phyloP scores from a whole-genome alignment of 257 asterid genomes.

The Paulownia fortunei region DNA sequence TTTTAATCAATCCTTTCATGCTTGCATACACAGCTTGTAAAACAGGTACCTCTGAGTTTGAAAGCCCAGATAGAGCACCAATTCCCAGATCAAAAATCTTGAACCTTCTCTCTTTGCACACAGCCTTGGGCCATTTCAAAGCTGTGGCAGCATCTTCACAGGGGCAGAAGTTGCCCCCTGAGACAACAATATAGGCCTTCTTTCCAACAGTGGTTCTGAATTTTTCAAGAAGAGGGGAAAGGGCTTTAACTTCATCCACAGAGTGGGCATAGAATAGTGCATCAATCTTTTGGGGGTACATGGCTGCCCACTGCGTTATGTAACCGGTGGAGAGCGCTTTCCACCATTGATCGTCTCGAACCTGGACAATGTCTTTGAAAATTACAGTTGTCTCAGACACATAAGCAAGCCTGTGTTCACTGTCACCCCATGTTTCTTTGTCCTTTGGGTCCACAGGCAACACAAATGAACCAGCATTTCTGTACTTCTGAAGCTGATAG shows the following conservation, averaged over 20 bases:
- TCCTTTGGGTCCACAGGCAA: constrained; percentile 82
- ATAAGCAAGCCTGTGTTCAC: constrained; percentile 90
- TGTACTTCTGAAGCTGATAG: constrained; percentile 95
- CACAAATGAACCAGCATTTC: constrained; percentile 88
- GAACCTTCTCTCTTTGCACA: constrained; percentile 82
- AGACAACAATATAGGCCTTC: constrained; percentile 83
- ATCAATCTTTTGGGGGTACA: constrained; percentile 90
- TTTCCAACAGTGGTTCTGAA: constrained; percentile 76
- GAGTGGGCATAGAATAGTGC: constrained; percentile 93
- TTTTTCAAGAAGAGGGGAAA: constrained; percentile 81
- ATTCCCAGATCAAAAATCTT: constrained; percentile 88
- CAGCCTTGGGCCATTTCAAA: constrained; percentile 77
- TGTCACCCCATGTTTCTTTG: constrained; percentile 98
- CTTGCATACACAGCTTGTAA: constrained; percentile 82
- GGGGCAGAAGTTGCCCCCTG: constrained; percentile 85
- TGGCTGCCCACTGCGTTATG: constrained; percentile 91
- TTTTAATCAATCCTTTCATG: constrained; percentile 85
- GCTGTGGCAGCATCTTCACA: constrained; percentile 82
- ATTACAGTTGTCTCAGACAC: constrained; percentile 94
- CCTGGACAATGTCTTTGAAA: constrained; percentile 87
- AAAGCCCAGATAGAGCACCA: constrained; percentile 61
- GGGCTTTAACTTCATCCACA: constrained; percentile 69
- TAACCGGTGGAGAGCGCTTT: constrained; percentile 93
- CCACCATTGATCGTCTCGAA: constrained; percentile 98
- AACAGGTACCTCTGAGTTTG: constrained; percentile 80